Conservation (phyloP, 495 filamentous ascomycete genomes). For the Penicillium bialowiezense region DNA sequence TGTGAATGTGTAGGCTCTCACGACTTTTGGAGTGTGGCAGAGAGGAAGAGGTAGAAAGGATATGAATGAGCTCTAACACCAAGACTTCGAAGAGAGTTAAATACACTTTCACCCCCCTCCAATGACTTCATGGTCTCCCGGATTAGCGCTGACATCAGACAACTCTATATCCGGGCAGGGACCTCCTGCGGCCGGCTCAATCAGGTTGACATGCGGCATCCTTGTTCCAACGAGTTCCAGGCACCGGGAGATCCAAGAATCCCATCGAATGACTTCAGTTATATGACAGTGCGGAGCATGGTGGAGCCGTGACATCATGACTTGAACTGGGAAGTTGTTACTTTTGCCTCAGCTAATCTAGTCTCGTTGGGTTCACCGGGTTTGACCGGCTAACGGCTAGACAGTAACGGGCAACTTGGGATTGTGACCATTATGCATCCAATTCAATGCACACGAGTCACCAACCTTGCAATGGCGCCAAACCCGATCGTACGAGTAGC, state of each 20-base stretch:
- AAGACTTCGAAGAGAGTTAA: no score
- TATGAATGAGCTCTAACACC: no score
- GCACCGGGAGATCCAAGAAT: not conserved
- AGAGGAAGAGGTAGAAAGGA: not conserved
- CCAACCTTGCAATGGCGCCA: no score
- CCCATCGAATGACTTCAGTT: not conserved
- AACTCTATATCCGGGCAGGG: not conserved
- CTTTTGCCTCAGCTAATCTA: not conserved
- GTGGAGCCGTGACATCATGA: slow-evolving; percentile 10
- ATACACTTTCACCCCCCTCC: not conserved
- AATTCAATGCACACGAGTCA: no score
- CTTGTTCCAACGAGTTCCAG: not conserved
- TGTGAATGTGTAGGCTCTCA: no score
- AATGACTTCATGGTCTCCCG: slow-evolving; percentile 6
- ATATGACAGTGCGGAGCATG: not conserved
- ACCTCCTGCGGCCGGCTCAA: slow-evolving; percentile 1
- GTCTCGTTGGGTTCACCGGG: not conserved
- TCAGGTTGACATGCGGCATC: slow-evolving; percentile 2
- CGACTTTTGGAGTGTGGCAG: no score
- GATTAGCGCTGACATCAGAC: slow-evolving; percentile 7
- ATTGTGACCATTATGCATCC: no score
- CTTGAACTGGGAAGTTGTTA: not conserved
- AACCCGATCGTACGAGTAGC: no score
- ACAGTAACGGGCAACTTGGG: no score
- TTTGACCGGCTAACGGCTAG: not conserved